Conservation (phyloP, 345 rosid species). For the Ricinus communis region DNA sequence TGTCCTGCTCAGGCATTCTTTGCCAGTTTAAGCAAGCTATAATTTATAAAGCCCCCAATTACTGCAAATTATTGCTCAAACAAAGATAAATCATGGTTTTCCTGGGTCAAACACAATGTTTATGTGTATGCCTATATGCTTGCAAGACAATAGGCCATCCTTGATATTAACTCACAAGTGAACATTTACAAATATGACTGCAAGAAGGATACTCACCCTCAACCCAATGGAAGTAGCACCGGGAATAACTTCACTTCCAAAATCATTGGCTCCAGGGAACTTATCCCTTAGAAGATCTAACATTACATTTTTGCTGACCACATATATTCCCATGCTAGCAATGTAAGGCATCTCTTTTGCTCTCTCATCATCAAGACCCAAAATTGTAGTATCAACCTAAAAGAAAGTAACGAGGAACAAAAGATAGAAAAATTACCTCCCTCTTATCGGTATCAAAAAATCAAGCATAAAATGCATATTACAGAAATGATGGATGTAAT, state of each 20-base stretch:
- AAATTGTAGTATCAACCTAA: slow-evolving; percentile 92
- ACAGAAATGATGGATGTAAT: neutral
- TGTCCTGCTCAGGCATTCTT: neutral
- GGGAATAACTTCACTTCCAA: slow-evolving; percentile 97
- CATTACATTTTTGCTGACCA: slow-evolving; percentile 91
- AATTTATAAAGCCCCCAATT: no score
- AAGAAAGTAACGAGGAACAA: neutral
- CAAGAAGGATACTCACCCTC: slow-evolving; percentile 54
- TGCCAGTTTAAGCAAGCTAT: neutral
- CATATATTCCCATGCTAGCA: slow-evolving; percentile 99
- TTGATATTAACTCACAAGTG: neutral
- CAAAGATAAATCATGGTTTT: neutral
- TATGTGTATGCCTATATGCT: neutral
- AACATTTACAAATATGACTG: neutral
- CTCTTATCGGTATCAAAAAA: neutral
- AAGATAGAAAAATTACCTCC: neutral
- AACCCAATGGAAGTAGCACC: slow-evolving; percentile 89
- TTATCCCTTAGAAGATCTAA: slow-evolving; percentile 72
- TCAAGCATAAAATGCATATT: neutral
- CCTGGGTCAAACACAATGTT: neutral
- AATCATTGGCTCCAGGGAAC: slow-evolving; percentile 99
- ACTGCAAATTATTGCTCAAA: neutral
- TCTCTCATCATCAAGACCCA: slow-evolving; percentile 87
- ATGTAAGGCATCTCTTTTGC: slow-evolving; percentile 93
- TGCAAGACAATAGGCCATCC: neutral